Percentiles rank a stretch among this genome's conserved stretches.
phyloP scores from a whole-genome alignment of 805 yeast genomes.

The Wickerhamomyces silvicola region DNA sequence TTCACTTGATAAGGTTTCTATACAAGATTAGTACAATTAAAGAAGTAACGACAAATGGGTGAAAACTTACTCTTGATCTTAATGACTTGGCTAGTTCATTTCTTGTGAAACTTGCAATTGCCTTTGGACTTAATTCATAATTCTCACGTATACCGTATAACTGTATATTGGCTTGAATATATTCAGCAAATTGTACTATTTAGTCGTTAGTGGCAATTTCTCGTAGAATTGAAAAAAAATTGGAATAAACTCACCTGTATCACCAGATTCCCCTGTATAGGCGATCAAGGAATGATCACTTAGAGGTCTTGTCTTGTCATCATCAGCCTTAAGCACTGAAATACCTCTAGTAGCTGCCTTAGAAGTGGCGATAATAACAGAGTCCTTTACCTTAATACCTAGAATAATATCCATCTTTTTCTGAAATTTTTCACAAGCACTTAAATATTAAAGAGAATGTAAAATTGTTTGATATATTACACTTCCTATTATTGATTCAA shows the following conservation, averaged over 20 bases:
- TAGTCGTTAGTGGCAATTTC: constrained; percentile 10
- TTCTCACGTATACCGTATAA: constrained; percentile 82
- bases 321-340: constrained; percentile 68
- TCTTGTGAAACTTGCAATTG: constrained; percentile 84
- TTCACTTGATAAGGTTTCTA: constrained; percentile 90
- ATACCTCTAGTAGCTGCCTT: constrained; percentile 91
- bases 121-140: constrained; percentile 73
- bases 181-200: constrained; percentile 82
- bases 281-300: constrained; percentile 79
- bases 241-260: constrained; percentile 43
- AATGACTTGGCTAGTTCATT: constrained; percentile 80
- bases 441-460: too few relatives aligned
- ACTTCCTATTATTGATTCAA: too few relatives aligned
- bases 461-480: too few relatives aligned
- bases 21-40: background rate
- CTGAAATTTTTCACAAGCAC: background rate
- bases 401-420: constrained; percentile 76
- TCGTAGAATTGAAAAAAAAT: background rate
- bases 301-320: constrained; percentile 72
- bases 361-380: constrained; percentile 88
- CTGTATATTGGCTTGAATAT: constrained; percentile 87
- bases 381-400: constrained; percentile 77
- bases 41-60: background rate
- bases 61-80: constrained; percentile 61
- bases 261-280: constrained; percentile 94